Conservation (phyloP, 2,329 filamentous ascomycete genomes). For the Calonectria pseudoturangicola region DNA sequence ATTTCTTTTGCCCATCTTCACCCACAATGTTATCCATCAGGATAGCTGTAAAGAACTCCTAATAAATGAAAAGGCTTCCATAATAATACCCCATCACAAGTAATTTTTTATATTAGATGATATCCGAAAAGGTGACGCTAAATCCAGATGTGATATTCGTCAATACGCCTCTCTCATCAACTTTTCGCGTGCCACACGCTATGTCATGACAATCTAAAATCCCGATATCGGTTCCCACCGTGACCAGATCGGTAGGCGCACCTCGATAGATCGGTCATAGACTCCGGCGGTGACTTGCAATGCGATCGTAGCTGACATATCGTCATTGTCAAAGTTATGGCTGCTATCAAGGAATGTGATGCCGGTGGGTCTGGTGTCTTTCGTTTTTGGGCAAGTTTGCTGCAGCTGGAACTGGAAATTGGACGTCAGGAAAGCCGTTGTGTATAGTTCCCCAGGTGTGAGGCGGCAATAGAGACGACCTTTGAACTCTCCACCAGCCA, state of each 20-base stretch:
- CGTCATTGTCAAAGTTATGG: not conserved
- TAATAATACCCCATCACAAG: too few relatives aligned
- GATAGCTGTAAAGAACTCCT: too few relatives aligned
- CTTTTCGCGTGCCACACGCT: too few relatives aligned
- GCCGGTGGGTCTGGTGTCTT: not conserved
- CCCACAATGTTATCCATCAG: too few relatives aligned
- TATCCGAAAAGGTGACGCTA: too few relatives aligned
- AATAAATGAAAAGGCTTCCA: too few relatives aligned
- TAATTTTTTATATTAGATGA: too few relatives aligned
- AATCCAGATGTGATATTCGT: too few relatives aligned
- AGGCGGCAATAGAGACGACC: not conserved
- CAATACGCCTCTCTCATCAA: too few relatives aligned
- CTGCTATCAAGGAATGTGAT: not conserved
- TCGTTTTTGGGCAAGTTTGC: too few relatives aligned
- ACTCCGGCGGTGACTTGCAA: not conserved
- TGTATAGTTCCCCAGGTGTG: not conserved
- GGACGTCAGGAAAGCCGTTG: not conserved
- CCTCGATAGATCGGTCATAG: slow-evolving; percentile 13
- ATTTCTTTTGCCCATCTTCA: too few relatives aligned
- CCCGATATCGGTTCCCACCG: slow-evolving; percentile 14
- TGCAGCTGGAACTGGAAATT: not conserved
- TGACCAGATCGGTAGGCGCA: not conserved
- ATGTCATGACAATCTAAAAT: not conserved
- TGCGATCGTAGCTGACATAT: not conserved
- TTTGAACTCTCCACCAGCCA: not conserved